These are phyloP conservation scores for Ilyonectria sp. DNA, from an alignment of 2,329 filamentous ascomycete genomes.

Conservation along the genomic window DNA sequence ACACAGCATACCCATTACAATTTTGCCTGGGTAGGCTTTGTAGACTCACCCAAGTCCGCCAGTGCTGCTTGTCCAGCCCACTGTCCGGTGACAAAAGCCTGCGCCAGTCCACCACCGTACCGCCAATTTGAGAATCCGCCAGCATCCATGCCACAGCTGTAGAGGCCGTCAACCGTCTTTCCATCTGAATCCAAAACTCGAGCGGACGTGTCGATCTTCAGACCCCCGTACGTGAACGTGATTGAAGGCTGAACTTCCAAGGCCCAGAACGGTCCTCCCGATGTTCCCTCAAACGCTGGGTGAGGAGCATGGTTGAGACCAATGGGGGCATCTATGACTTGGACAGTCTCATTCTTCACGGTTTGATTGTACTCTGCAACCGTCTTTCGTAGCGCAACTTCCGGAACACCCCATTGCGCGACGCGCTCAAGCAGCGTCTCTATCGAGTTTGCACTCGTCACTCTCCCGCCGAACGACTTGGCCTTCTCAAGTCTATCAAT, in stretches of 20 bases:
- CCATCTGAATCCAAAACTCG: conserved; percentile 20
- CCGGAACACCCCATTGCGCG: conserved; percentile 27
- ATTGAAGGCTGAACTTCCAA: conserved; percentile 35
- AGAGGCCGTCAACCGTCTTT: conserved; percentile 24
- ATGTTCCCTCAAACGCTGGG: conserved; percentile 18
- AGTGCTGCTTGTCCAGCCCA: conserved; percentile 29
- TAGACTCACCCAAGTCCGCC: neutral
- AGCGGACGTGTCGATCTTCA: conserved; percentile 29
- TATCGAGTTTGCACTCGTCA: conserved; percentile 22
- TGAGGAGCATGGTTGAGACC: conserved; percentile 29
- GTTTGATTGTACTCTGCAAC: conserved; percentile 23
- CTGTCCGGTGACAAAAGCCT: conserved; percentile 31
- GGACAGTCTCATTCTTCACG: neutral
- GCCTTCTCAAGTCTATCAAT: conserved; percentile 36
- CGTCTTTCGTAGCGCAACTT: conserved; percentile 15
- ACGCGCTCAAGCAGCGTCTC: conserved; percentile 20
- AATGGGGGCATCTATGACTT: conserved; percentile 21
- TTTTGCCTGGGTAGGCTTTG: neutral
- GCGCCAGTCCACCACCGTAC: conserved; percentile 31
- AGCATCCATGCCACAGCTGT: conserved; percentile 34
- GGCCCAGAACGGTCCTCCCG: conserved; percentile 30
- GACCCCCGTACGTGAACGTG: conserved; percentile 31
- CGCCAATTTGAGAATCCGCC: conserved; percentile 34
- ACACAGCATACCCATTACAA: conserved; percentile 7
- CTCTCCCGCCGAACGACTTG: conserved; percentile 31